A percentile compares a stretch with the other conserved stretches of the same genome.
phyloP scores from a whole-genome alignment of 2,329 filamentous ascomycete genomes.

The Escovopsis sp. region DNA sequence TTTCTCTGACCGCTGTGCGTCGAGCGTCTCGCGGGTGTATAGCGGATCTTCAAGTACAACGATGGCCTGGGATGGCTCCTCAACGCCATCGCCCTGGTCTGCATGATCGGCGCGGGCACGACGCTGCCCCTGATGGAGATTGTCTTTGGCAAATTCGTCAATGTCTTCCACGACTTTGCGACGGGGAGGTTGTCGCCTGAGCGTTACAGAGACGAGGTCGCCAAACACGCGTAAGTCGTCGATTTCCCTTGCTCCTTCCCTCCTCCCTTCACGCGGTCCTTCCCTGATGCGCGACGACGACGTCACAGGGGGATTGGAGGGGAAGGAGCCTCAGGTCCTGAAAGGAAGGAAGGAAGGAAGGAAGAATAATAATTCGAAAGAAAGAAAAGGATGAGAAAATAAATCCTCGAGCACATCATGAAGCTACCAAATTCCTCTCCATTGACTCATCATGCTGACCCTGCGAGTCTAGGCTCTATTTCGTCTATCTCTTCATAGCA shows the following conservation, averaged over 20 bases:
- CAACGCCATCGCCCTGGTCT: conserved; percentile 20
- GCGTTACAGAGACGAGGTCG: conserved; percentile 35
- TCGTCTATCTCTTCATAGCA: conserved; percentile 42
- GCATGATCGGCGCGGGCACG: conserved; percentile 23
- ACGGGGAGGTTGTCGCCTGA: conserved; percentile 25
- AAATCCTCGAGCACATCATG: background rate
- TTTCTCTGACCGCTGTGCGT: background rate
- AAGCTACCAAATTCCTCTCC: no score
- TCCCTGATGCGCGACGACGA: no score
- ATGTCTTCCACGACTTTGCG: conserved; percentile 42
- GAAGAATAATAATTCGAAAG: no score
- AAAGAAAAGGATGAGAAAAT: no score
- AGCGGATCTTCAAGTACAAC: conserved; percentile 26
- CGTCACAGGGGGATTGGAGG: no score
- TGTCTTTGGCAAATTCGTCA: conserved; percentile 39
- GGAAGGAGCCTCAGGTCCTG: no score
- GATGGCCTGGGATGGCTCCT: conserved; percentile 22
- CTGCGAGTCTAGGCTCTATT: conserved; percentile 28
- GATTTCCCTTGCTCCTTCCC: no score
- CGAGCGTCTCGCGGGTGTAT: background rate
- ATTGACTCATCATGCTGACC: background rate
- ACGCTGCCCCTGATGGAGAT: conserved; percentile 42
- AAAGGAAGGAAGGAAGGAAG: no score
- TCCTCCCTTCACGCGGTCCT: no score
- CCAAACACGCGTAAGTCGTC: conserved; percentile 23